A percentile compares a stretch with the other conserved stretches of the same genome.
Conservation (phyloP, 2,329 filamentous ascomycete species). For the Septoria petroselini region DNA sequence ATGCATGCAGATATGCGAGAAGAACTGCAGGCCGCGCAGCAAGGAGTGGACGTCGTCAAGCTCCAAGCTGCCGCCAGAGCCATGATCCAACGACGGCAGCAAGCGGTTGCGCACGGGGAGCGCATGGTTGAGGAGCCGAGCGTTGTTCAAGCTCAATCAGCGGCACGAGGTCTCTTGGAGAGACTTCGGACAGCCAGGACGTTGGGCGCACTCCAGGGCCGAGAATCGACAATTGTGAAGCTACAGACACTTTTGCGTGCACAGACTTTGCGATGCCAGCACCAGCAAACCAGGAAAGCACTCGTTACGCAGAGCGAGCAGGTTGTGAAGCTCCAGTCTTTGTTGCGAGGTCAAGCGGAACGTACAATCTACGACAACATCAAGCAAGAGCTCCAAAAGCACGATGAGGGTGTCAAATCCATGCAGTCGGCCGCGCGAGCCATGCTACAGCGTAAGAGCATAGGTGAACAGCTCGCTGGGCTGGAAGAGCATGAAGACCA, state of each 20-base stretch:
- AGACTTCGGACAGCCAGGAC: conserved; percentile 37
- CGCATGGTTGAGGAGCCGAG: conserved; percentile 30
- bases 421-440: conserved; percentile 55
- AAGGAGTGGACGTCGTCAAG: conserved; percentile 56
- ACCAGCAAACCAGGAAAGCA: conserved; percentile 57
- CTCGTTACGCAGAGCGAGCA: conserved; percentile 41
- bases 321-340: conserved; percentile 60
- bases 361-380: conserved; percentile 38
- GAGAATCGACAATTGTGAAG: conserved; percentile 44
- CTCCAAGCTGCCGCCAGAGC: conserved; percentile 61
- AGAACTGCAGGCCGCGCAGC: conserved; percentile 50
- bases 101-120: conserved; percentile 32
- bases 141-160: conserved; percentile 41
- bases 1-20: conserved; percentile 60
- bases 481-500: conserved; percentile 57
- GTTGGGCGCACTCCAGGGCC: conserved; percentile 33
- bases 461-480: conserved; percentile 47
- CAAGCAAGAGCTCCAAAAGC: conserved; percentile 41
- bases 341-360: conserved; percentile 60
- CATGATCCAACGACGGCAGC: conserved; percentile 56
- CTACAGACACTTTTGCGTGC: conserved; percentile 68
- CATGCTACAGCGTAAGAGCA: conserved; percentile 45
- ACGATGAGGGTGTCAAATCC: conserved; percentile 45
- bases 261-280: conserved; percentile 52
- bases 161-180: conserved; percentile 43